Base-by-base conservation (phyloP, 2,329 filamentous ascomycete genomes). In the Pyricularia sp. region DNA sequence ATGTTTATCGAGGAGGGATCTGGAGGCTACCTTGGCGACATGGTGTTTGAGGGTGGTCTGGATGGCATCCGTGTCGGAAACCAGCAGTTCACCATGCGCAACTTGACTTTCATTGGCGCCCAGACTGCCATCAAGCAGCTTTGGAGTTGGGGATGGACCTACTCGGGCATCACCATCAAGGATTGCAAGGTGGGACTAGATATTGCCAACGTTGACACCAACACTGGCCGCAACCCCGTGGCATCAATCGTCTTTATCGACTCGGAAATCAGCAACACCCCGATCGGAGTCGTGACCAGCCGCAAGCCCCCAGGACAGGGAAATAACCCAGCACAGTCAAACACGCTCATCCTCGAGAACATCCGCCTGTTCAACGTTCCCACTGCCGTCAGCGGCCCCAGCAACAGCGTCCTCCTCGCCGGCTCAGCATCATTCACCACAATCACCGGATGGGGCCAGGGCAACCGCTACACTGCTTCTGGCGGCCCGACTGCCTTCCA, bases 91-190 rank as follows among this genome's bases (percentile, higher is more conserved):
- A 91, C 89, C 17, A 87, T 88, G 66, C 84, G 88, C 30, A 91
- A 92, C 74, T 75, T 91, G 72, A 88, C 84, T 26, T 90, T 92
- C 78, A 86, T 85, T 73, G 82, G 84, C 70, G 86, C 87, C 72
- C 81, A 88, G 73, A 90, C 88, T 12, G 91, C 88, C 65, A 87
- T 92, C 69, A 85, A 84, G 76, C 88, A 92, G 81, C 85, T 90
- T 71, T 93, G 90, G 90, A 86, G 90, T 76, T 93, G 90, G 91
- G 85, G 87, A 1, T 93, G 89, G 88, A 89, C 87, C 5, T 91
- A 91, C 81, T 90, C 91, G 78, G 87, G 85, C 26, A 76, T 91
- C 25, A 81, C 78, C 30, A 86, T 92, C 77, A 84, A 86, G 74
- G 83, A 90, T 74, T 91, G 88, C 74, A 80, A 80, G 11, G 81